A percentile compares a stretch with the other conserved stretches of the same genome.
phyloP scores from a whole-genome alignment of 1,284 basidiomycete species.

The Marasmius tenuissimus region DNA sequence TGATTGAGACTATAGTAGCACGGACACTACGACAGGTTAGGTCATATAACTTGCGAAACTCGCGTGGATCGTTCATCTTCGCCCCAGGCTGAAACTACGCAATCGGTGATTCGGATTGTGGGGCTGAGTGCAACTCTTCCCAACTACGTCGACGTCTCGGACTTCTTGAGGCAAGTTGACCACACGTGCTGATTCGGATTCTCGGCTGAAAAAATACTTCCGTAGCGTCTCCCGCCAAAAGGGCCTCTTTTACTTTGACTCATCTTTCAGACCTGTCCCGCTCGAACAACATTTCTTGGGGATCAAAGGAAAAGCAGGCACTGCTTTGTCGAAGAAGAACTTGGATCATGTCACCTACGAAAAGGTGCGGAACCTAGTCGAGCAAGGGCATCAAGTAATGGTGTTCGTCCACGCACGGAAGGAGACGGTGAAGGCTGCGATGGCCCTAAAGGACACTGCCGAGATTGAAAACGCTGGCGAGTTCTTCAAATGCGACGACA shows the following conservation, averaged over 20 bases:
- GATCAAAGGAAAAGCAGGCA: constrained; percentile 89
- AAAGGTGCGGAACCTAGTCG: constrained; percentile 85
- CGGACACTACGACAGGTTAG: constrained; percentile 86
- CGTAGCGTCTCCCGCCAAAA: constrained; percentile 82
- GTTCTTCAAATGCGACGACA: constrained; percentile 79
- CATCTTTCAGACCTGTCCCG: constrained; percentile 95
- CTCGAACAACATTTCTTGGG: constrained; percentile 98
- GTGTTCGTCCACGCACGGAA: constrained; percentile 99
- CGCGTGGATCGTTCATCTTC: neutral
- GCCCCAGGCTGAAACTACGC: constrained; percentile 87
- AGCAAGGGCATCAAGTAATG: constrained; percentile 96
- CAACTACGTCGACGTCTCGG: constrained; percentile 96
- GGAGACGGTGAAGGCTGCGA: constrained; percentile 94
- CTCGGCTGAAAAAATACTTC: constrained; percentile 8
- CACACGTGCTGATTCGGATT: neutral
- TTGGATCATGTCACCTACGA: constrained; percentile 90
- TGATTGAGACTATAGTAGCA: constrained; percentile 98
- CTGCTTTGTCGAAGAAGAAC: constrained; percentile 76
- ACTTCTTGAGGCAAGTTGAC: constrained; percentile 78
- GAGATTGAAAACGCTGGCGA: constrained; percentile 72
- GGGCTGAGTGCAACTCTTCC: constrained; percentile 98
- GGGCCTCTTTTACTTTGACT: constrained; percentile 98
- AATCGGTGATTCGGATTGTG: constrained; percentile 97
- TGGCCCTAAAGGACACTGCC: constrained; percentile 84
- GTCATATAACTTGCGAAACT: constrained; percentile 6